phyloP scores from a whole-genome alignment of 129 eudicot genomes.

The Flaveria ramosissima region DNA sequence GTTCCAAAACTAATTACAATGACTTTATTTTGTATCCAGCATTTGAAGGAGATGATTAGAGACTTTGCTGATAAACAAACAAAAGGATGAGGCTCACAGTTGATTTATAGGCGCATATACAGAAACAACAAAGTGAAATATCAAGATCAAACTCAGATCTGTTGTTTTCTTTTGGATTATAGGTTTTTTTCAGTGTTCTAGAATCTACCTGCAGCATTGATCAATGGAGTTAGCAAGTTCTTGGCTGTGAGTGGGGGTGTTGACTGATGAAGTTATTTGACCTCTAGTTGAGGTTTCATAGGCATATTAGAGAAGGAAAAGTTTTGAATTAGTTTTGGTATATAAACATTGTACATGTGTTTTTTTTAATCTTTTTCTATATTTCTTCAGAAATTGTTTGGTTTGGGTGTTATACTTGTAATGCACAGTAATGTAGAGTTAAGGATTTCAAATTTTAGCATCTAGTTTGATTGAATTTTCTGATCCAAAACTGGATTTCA shows the following conservation, averaged over 20 bases:
- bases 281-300: slow-evolving; percentile 26
- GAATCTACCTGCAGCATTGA: slow-evolving; percentile 10
- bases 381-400: slow-evolving; percentile 14
- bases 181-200: not conserved
- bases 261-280: slow-evolving; percentile 22
- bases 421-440: not conserved
- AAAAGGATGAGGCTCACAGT: slow-evolving; percentile 38
- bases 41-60: slow-evolving; percentile 74
- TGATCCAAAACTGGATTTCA: slow-evolving; percentile 35
- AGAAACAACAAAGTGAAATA: slow-evolving; percentile 15
- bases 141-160: slow-evolving; percentile 16
- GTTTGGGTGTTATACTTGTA: slow-evolving; percentile 29
- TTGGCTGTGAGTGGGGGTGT: slow-evolving; percentile 13
- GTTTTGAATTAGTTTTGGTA: slow-evolving; percentile 45
- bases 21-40: slow-evolving; percentile 45
- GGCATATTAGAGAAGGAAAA: slow-evolving; percentile 19
- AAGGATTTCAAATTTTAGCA: slow-evolving; percentile 19
- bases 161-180: slow-evolving; percentile 16
- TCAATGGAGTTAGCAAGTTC: slow-evolving; percentile 5
- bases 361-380: not conserved
- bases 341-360: slow-evolving; percentile 40
- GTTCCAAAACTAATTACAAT: slow-evolving; percentile 16
- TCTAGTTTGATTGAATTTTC: slow-evolving; percentile 33
- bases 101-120: slow-evolving; percentile 2
- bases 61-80: slow-evolving; percentile 53